phyloP scores from a whole-genome alignment of 352 stramenopile genomes.

The Globisporangium spinosum region DNA sequence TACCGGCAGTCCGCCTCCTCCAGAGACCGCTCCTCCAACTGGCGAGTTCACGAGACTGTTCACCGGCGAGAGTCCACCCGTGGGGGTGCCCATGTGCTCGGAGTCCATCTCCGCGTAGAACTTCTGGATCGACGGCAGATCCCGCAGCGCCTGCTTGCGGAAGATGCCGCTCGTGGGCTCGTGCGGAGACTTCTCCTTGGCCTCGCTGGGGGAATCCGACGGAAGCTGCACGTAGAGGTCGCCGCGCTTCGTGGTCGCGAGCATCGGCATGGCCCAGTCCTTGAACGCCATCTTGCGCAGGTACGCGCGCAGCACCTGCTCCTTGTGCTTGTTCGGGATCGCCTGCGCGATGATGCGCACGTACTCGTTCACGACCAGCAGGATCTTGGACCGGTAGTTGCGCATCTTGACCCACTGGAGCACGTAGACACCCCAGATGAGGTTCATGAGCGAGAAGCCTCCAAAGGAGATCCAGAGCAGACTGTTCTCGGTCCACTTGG shows the following conservation, averaged over 20 bases:
- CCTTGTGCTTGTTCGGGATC: conserved; percentile 19
- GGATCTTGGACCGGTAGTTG: conserved; percentile 10
- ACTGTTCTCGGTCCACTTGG: conserved; percentile 7
- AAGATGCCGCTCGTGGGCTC: conserved; percentile 19
- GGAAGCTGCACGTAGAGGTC: conserved; percentile 24
- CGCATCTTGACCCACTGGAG: conserved; percentile 23
- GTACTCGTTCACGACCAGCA: conserved; percentile 24
- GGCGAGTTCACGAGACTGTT: neutral
- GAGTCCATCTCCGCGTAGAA: conserved; percentile 16
- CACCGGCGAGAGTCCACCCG: neutral
- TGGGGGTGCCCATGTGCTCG: neutral
- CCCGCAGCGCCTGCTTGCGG: conserved; percentile 20
- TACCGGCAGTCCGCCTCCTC: neutral
- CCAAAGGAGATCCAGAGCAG: conserved; percentile 22
- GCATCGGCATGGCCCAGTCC: conserved; percentile 9
- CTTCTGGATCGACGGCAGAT: conserved; percentile 21
- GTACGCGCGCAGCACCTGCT: conserved; percentile 20
- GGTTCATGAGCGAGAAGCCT: conserved; percentile 27
- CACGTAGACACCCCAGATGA: conserved; percentile 22
- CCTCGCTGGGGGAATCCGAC: conserved; percentile 19
- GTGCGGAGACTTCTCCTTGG: conserved; percentile 10
- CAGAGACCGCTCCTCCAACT: neutral
- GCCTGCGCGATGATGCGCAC: conserved; percentile 19
- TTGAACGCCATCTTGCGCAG: conserved; percentile 15
- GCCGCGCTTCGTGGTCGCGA: conserved; percentile 17